Conservation (phyloP, 192 early-diverging fungal species). For the Spinellus fusiger region DNA sequence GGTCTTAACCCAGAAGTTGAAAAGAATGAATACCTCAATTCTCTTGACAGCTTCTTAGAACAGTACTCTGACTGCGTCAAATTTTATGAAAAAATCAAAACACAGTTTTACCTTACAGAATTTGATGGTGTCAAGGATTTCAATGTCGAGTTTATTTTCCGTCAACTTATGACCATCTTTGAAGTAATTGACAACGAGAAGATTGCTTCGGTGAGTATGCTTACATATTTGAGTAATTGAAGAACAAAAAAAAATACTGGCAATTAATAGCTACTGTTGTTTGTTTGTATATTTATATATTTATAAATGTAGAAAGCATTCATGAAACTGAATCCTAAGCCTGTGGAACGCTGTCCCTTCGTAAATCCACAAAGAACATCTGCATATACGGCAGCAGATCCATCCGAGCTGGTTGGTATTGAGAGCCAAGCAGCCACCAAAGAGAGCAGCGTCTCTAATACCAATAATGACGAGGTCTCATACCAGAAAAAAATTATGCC, state of each 20-base stretch:
- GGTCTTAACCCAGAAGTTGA: not conserved
- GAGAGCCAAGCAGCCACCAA: not conserved
- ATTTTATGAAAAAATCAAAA: constrained; percentile 34
- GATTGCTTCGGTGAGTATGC: constrained; percentile 38
- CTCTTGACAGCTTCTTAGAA: constrained; percentile 28
- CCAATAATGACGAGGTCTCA: constrained; percentile 13
- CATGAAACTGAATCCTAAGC: constrained; percentile 14
- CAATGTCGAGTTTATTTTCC: constrained; percentile 53
- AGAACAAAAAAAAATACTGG: not conserved
- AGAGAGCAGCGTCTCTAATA: not conserved
- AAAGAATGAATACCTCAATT: constrained; percentile 10
- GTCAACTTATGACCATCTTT: constrained; percentile 25
- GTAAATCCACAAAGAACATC: constrained; percentile 7
- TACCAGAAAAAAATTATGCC: constrained; percentile 58
- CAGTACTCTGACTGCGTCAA: constrained; percentile 38
- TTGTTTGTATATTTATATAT: not conserved
- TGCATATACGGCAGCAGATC: constrained; percentile 23
- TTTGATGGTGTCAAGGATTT: constrained; percentile 46
- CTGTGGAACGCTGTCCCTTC: constrained; percentile 10
- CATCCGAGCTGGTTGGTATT: constrained; percentile 5
- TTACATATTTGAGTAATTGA: not conserved
- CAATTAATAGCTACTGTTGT: too few species aligned
- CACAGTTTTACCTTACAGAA: constrained; percentile 35
- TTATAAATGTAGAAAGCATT: constrained; percentile 18
- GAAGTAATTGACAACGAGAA: constrained; percentile 42